Conservation (phyloP, 768 basidiomycete genomes). For the Tylopilus vinaceipallidus region DNA sequence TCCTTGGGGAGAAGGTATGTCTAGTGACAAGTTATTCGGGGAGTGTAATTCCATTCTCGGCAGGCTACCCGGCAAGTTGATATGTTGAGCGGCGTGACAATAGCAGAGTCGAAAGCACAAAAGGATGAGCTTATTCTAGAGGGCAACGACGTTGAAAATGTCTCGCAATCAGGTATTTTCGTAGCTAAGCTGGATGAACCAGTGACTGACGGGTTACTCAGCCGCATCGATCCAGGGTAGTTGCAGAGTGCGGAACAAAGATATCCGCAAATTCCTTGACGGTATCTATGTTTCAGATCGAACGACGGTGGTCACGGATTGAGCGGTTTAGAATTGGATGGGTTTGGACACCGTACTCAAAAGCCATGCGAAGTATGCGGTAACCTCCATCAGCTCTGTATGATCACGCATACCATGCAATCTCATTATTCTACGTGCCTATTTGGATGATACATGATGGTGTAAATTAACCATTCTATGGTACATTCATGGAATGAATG, state of each 20-base stretch:
- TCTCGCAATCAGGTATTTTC: slow-evolving; percentile 86
- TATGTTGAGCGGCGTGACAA: slow-evolving; percentile 86
- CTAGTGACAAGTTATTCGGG: neutral
- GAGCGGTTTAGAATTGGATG: slow-evolving; percentile 8
- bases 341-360: slow-evolving; percentile 11
- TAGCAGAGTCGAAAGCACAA: slow-evolving; percentile 84
- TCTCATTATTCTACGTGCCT: slow-evolving; percentile 5
- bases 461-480: neutral
- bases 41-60: neutral
- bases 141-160: slow-evolving; percentile 95
- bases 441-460: neutral
- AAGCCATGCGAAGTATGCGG: slow-evolving; percentile 21
- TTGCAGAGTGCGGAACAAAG: slow-evolving; percentile 98
- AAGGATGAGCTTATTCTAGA: slow-evolving; percentile 94
- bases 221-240: slow-evolving; percentile 97
- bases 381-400: slow-evolving; percentile 24
- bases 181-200: neutral
- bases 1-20: slow-evolving; percentile 88
- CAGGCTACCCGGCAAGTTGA: slow-evolving; percentile 88
- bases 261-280: slow-evolving; percentile 98
- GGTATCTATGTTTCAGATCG: slow-evolving; percentile 89
- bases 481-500: slow-evolving; percentile 63
- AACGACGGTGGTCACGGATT: slow-evolving; percentile 55
- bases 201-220: slow-evolving; percentile 27
- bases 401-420: slow-evolving; percentile 26